phyloP scores from a whole-genome alignment of 257 asterid genomes.

The Solanum acaule region DNA sequence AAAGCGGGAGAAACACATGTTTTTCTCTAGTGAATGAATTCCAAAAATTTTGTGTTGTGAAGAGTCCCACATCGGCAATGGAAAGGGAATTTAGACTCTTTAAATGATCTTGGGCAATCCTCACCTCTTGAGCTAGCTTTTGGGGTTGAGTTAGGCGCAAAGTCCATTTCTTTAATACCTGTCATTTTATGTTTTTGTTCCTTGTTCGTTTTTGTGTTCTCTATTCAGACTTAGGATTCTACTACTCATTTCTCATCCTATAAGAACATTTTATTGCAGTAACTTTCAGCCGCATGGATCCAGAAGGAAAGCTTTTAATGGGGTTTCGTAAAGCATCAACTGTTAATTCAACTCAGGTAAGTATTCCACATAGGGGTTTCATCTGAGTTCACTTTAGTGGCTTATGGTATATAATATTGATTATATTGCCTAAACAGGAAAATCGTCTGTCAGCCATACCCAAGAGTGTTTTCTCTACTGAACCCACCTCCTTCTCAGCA shows the following conservation, averaged over 20 bases:
- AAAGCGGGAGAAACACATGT: neutral
- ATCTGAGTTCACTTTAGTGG: neutral
- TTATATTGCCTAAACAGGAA: neutral
- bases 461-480: slow-evolving; percentile 42
- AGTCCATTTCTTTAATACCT: neutral
- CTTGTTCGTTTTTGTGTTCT: neutral
- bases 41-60: neutral
- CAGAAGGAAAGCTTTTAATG: slow-evolving; percentile 91
- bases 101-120: neutral
- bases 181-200: neutral
- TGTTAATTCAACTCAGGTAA: slow-evolving; percentile 42
- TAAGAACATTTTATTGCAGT: slow-evolving; percentile 39
- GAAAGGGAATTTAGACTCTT: neutral
- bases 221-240: neutral
- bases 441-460: slow-evolving; percentile 36
- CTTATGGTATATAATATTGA: neutral
- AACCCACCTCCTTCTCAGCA: slow-evolving; percentile 43
- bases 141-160: neutral
- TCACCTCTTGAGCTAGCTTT: neutral
- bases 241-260: slow-evolving; percentile 3
- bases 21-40: neutral
- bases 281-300: slow-evolving; percentile 97
- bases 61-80: neutral
- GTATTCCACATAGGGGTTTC: neutral
- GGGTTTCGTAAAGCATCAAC: slow-evolving; percentile 89